A percentile compares a stretch with the other conserved stretches of the same genome.
phyloP scores from a whole-genome alignment of 805 yeast genomes.

The Babjeviella inositovora region DNA sequence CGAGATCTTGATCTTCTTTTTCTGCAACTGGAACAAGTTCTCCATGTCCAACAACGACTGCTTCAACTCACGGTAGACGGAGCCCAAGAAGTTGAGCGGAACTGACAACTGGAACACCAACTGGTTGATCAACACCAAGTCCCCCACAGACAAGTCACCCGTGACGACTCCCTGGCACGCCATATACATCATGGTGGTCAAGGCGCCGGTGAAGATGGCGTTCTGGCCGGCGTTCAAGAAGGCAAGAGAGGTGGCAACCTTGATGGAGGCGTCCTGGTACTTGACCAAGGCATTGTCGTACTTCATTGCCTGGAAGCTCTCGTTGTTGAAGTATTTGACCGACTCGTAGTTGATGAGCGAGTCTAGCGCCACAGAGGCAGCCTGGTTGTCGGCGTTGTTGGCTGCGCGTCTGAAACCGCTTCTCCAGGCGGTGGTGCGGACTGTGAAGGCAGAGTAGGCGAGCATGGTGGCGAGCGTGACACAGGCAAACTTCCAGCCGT shows the following conservation, averaged over 20 bases:
- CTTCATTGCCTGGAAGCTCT: conserved; percentile 58
- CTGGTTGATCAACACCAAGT: conserved; percentile 86
- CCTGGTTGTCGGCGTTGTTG: conserved; percentile 85
- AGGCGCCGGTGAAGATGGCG: conserved; percentile 68
- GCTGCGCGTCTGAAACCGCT: conserved; percentile 82
- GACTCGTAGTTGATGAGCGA: conserved; percentile 89
- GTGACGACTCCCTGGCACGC: conserved; percentile 86
- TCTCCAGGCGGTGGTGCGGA: conserved; percentile 92
- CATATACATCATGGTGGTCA: conserved; percentile 97
- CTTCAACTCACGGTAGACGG: conserved; percentile 88
- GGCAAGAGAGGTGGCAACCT: conserved; percentile 75
- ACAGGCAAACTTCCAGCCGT: conserved; percentile 78
- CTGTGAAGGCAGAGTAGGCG: conserved; percentile 78
- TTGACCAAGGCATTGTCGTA: conserved; percentile 60
- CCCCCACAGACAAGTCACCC: conserved; percentile 83
- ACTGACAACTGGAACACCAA: conserved; percentile 91
- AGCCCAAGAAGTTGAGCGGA: conserved; percentile 87
- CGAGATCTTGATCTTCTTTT: conserved; percentile 48
- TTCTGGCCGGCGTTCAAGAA: conserved; percentile 70
- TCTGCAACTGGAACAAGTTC: conserved; percentile 73
- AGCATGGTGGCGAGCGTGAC: conserved; percentile 80
- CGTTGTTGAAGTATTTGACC: conserved; percentile 90
- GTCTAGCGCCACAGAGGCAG: conserved; percentile 91
- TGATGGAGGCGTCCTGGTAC: conserved; percentile 63
- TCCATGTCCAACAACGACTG: conserved; percentile 95